These are phyloP conservation scores for Aspergillus nomiae DNA, from an alignment of 2,329 filamentous ascomycete species.

Conservation along the genomic window DNA sequence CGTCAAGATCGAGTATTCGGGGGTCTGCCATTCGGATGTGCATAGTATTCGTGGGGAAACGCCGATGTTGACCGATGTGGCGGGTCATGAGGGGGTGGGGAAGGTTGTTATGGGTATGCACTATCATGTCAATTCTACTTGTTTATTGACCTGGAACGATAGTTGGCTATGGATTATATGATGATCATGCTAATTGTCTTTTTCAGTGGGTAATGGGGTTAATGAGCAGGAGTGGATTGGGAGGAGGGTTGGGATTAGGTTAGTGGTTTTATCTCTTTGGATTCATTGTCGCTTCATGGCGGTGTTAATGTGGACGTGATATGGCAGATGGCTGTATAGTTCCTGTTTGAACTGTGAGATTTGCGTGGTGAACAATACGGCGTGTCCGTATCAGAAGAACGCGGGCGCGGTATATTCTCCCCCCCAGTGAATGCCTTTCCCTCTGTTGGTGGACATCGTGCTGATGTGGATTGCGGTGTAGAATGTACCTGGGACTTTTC, in stretches of 20 bases:
- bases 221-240: conserved; percentile 32
- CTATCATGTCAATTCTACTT: not conserved
- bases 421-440: not conserved
- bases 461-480: conserved; percentile 13
- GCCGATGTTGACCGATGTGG: conserved; percentile 47
- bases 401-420: conserved; percentile 34
- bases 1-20: conserved; percentile 51
- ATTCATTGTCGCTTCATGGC: not conserved
- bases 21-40: conserved; percentile 52
- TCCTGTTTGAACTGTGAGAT: conserved; percentile 42
- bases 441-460: not conserved
- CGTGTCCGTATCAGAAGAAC: conserved; percentile 42
- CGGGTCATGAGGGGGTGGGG: conserved; percentile 52
- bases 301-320: not conserved
- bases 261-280: conserved; percentile 8
- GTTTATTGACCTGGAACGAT: too few species aligned
- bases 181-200: not conserved
- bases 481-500: conserved; percentile 43
- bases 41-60: conserved; percentile 48
- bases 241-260: conserved; percentile 36
- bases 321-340: conserved; percentile 41
- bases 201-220: conserved; percentile 30
- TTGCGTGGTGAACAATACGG: conserved; percentile 40
- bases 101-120: conserved; percentile 39
- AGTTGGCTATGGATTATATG: not conserved